These are phyloP conservation scores for Suhomyces bolitotheri DNA, from an alignment of 1,139 yeast genomes.

Conservation along the genomic window DNA sequence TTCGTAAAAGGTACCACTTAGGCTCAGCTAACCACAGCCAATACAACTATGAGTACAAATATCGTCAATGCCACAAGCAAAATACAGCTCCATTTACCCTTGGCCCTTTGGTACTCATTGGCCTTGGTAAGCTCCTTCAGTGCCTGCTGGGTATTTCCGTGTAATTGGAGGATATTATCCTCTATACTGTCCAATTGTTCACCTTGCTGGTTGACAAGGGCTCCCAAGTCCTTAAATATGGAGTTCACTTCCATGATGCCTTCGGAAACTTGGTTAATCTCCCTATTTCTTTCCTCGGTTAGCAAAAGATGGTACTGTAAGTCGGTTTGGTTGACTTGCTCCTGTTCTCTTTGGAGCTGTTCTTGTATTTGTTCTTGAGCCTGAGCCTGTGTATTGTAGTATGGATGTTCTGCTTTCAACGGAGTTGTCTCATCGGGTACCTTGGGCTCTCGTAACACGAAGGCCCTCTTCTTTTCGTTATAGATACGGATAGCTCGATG, in stretches of 20 bases:
- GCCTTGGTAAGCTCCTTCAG: slow-evolving; percentile 70
- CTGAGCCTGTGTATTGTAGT: no score
- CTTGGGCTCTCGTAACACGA: slow-evolving; percentile 22
- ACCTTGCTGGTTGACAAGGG: slow-evolving; percentile 80
- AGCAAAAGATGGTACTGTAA: slow-evolving; percentile 70
- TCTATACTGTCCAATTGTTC: slow-evolving; percentile 81
- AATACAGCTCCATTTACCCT: slow-evolving; percentile 74
- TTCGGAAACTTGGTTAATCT: slow-evolving; percentile 67
- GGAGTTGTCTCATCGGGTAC: slow-evolving; percentile 30
- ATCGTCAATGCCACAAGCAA: slow-evolving; percentile 49
- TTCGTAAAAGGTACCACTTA: no score
- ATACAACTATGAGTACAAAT: slow-evolving; percentile 38
- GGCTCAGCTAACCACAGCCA: slow-evolving; percentile 38
- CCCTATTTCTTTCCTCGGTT: slow-evolving; percentile 71
- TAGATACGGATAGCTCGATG: slow-evolving; percentile 29
- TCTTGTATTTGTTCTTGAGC: slow-evolving; percentile 27
- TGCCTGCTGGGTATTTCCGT: slow-evolving; percentile 71
- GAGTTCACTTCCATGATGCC: slow-evolving; percentile 84
- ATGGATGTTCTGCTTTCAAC: slow-evolving; percentile 19
- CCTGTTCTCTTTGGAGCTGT: slow-evolving; percentile 40
- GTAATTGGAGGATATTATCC: slow-evolving; percentile 66
- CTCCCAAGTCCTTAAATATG: slow-evolving; percentile 78
- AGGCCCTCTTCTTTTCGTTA: slow-evolving; percentile 32
- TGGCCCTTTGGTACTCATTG: slow-evolving; percentile 66
- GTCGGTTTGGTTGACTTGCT: slow-evolving; percentile 55